These are phyloP conservation scores for Spathaspora sp. DNA, from an alignment of 1,139 yeast genomes.

Conservation along the genomic window DNA sequence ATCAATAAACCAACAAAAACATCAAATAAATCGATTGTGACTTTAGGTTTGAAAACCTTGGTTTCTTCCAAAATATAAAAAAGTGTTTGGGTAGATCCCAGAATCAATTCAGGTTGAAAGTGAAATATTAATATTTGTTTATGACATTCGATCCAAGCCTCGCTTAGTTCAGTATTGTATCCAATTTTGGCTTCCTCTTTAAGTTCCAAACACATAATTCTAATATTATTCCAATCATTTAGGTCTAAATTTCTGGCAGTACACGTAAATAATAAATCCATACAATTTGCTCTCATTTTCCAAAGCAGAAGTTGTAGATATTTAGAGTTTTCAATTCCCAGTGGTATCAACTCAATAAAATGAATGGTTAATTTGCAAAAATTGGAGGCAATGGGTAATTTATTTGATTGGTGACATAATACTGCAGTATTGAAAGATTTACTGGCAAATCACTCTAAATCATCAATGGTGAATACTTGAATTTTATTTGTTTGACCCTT, in stretches of 20 bases:
- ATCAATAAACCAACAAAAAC: conserved; percentile 6
- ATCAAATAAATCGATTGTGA: conserved; percentile 6
- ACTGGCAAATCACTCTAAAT: conserved; percentile 22
- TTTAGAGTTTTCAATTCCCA: conserved; percentile 5
- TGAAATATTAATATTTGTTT: conserved; percentile 3
- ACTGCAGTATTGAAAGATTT: conserved; percentile 16
- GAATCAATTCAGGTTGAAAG: conserved; percentile 13
- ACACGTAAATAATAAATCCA: conserved; percentile 7
- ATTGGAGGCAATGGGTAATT: background rate
- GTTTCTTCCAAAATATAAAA: conserved; percentile 7
- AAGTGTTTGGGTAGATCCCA: conserved; percentile 10
- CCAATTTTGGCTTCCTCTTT: conserved; percentile 5
- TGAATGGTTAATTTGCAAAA: conserved; percentile 9
- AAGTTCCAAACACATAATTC: conserved; percentile 9
- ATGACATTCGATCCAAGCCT: conserved; percentile 9
- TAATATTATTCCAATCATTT: conserved; percentile 10
- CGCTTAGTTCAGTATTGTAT: background rate
- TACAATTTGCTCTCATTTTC: conserved; percentile 11
- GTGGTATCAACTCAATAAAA: conserved; percentile 9
- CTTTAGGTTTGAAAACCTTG: conserved; percentile 4
- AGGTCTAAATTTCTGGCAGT: background rate
- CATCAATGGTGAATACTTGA: conserved; percentile 10
- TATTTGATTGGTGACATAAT: conserved; percentile 10
- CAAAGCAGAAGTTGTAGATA: conserved; percentile 8
- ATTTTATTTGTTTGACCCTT: background rate